Conservation (phyloP, 805 yeast genomes). For the Starmera pachycereana region DNA sequence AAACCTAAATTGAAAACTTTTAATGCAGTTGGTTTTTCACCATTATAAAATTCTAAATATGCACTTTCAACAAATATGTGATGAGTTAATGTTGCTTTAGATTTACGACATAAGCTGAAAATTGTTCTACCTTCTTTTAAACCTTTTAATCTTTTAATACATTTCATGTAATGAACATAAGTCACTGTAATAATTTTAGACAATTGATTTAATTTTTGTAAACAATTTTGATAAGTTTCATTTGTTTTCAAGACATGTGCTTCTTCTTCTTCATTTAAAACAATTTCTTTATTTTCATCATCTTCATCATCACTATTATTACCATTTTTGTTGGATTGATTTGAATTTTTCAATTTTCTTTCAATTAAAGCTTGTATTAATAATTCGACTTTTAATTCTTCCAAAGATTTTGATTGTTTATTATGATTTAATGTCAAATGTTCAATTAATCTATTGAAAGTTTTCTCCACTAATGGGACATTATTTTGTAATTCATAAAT, state of each 20-base stretch:
- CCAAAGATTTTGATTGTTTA: conserved; percentile 9
- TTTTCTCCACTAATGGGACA: conserved; percentile 36
- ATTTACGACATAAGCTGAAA: conserved; percentile 58
- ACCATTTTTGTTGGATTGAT: conserved; percentile 1
- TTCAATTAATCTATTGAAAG: conserved; percentile 42
- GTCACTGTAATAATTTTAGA: conserved; percentile 46
- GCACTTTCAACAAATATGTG: conserved; percentile 80
- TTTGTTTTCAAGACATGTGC: conserved; percentile 6
- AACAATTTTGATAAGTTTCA: conserved; percentile 8
- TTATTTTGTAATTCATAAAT: conserved; percentile 50
- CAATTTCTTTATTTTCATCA: conserved; percentile 6
- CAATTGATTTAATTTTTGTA: conserved; percentile 12
- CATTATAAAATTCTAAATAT: conserved; percentile 61
- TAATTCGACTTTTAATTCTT: conserved; percentile 12
- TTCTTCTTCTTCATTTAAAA: conserved; percentile 12
- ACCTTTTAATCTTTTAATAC: conserved; percentile 58
- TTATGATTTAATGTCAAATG: conserved; percentile 29
- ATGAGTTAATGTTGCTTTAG: conserved; percentile 44
- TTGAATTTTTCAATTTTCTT: conserved; percentile 1
- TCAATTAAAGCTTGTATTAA: conserved; percentile 5
- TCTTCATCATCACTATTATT: conserved; percentile 6
- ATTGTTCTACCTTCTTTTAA: conserved; percentile 62
- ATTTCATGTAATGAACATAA: conserved; percentile 60
- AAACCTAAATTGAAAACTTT: conserved; percentile 75
- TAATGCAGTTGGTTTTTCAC: conserved; percentile 56